Evolutionary conservation across 2,329 filamentous ascomycete species (phyloP).

Genomic region (Penicillium thymicola): DNA sequence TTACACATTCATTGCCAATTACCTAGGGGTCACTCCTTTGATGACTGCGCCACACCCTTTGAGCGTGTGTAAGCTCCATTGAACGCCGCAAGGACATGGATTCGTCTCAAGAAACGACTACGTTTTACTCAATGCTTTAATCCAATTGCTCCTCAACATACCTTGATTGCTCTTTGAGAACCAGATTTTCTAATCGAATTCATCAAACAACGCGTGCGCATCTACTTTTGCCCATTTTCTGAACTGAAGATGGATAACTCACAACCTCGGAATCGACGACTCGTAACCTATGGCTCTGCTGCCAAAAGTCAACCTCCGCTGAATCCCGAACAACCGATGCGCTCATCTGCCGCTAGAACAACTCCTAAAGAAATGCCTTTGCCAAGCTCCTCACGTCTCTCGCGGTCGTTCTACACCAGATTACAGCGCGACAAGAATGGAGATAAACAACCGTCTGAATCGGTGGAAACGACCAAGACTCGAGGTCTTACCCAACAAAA

Average conservation of each 20-base stretch:
- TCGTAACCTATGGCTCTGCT: slow-evolving; percentile 40
- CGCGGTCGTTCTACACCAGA: not conserved
- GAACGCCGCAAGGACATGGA: slow-evolving; percentile 1
- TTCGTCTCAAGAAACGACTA: not conserved
- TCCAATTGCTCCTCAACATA: not conserved
- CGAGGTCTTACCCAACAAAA: not conserved
- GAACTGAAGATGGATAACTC: slow-evolving; percentile 18
- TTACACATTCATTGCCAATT: not conserved
- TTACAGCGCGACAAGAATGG: slow-evolving; percentile 2
- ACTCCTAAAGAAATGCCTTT: not conserved
- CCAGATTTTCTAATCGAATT: not conserved
- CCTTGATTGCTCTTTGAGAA: not conserved
- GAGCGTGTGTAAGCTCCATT: slow-evolving; percentile 2
- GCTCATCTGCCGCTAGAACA: not conserved
- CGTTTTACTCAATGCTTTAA: not conserved
- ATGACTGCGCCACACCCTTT: slow-evolving; percentile 1
- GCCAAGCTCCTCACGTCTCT: not conserved
- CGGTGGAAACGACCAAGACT: not conserved
- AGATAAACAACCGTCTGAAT: slow-evolving; percentile 2
- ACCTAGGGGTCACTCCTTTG: not conserved
- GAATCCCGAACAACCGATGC: not conserved
- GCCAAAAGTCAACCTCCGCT: slow-evolving; percentile 10
- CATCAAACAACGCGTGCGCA: not conserved
- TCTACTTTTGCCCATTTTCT: not conserved
- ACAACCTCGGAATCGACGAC: slow-evolving; percentile 26